A percentile compares a stretch with the other conserved stretches of the same genome.
Conservation (phyloP, 2,329 filamentous ascomycete genomes). For the Ceratocystis harringtonii region DNA sequence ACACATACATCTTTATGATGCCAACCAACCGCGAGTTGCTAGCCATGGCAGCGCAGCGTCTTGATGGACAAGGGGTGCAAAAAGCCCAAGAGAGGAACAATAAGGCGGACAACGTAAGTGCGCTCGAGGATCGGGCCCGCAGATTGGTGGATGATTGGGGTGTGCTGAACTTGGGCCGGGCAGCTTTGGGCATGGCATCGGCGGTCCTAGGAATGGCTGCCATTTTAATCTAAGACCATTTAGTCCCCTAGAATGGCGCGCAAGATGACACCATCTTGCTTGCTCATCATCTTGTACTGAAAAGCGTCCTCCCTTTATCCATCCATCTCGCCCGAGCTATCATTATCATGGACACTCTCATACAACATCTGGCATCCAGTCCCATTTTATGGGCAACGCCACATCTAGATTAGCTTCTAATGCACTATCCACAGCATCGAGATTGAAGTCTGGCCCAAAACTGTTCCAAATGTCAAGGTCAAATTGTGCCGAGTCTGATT, state of each 20-base stretch:
- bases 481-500: constrained; percentile 7
- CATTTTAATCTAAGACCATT: neutral
- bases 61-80: constrained; percentile 1
- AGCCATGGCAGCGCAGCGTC: neutral
- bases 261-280: neutral
- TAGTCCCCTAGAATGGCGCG: neutral
- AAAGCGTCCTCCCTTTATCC: neutral
- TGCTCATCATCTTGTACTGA: neutral
- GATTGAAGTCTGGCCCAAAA: constrained; percentile 40
- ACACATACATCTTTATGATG: constrained; percentile 12
- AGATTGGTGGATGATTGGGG: constrained; percentile 14
- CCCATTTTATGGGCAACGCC: constrained; percentile 38
- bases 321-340: neutral
- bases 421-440: constrained; percentile 39
- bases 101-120: neutral
- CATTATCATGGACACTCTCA: constrained; percentile 15
- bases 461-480: constrained; percentile 17
- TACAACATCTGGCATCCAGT: constrained; percentile 28
- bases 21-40: constrained; percentile 11
- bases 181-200: constrained; percentile 2
- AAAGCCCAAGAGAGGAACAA: neutral
- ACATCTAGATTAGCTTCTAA: constrained; percentile 41
- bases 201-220: constrained; percentile 7
- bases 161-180: constrained; percentile 13
- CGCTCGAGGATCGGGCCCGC: constrained; percentile 4